Percentiles rank a stretch among this genome's conserved stretches.
Conservation (phyloP, 2,329 filamentous ascomycete genomes). For the Dactylellina drechsleri region DNA sequence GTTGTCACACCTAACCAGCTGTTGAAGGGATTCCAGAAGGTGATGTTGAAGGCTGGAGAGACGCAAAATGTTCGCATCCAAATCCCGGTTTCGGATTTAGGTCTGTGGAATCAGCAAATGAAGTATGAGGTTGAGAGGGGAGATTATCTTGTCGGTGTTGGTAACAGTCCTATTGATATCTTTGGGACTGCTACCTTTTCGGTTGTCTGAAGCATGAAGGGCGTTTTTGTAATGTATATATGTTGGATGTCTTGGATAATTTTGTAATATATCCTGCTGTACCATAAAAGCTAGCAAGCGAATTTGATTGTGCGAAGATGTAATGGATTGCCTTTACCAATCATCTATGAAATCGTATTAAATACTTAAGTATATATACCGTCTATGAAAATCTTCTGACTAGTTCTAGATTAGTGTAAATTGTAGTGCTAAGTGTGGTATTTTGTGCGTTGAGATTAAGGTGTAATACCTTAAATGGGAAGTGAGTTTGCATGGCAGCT, state of each 20-base stretch:
- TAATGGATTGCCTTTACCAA: too few relatives aligned
- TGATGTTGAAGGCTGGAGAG: slow-evolving; percentile 70
- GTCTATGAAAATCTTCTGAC: too few relatives aligned
- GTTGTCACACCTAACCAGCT: slow-evolving; percentile 73
- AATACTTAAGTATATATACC: too few relatives aligned
- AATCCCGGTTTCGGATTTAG: slow-evolving; percentile 66
- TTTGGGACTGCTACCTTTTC: slow-evolving; percentile 38
- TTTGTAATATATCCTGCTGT: slow-evolving; percentile 46
- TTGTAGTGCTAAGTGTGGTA: too few relatives aligned
- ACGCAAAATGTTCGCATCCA: slow-evolving; percentile 68
- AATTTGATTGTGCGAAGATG: not conserved
- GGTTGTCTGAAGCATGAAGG: slow-evolving; percentile 38
- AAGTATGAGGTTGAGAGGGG: slow-evolving; percentile 79
- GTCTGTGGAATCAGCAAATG: slow-evolving; percentile 71
- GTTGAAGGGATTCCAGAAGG: slow-evolving; percentile 75
- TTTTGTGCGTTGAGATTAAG: too few relatives aligned
- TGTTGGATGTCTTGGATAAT: not conserved
- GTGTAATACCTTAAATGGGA: slow-evolving; percentile 9
- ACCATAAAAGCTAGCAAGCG: slow-evolving; percentile 28
- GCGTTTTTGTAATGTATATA: not conserved
- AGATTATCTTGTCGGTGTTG: slow-evolving; percentile 72
- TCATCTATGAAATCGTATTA: too few relatives aligned
- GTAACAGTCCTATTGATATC: slow-evolving; percentile 62
- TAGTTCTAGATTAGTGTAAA: too few relatives aligned
- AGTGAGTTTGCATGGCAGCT: slow-evolving; percentile 20